Base-by-base conservation (phyloP, 768 basidiomycete species). In the Russula ochroleuca region DNA sequence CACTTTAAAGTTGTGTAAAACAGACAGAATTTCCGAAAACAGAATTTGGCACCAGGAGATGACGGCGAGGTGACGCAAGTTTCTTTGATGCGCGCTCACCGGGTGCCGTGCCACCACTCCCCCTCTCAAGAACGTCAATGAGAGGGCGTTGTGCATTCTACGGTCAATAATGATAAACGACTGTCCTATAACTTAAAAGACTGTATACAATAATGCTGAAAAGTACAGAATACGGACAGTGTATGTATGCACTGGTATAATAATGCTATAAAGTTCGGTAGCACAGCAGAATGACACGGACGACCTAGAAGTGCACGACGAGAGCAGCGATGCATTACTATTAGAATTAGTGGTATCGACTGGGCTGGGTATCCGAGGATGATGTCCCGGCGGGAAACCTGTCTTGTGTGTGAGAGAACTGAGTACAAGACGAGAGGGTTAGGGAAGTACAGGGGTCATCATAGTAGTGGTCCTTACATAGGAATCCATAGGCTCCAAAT, bases 401-500 rank as follows among this genome's bases (percentile, higher is more conserved):
- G 68, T 82, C 81, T 71, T 81, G 81, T 45, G 71, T 70, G 65
- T 73, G 70, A 60, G 72, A 75, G 70, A 76, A 78, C 76, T 78
- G 63, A n/a, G 47, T 35, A 3, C 23, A 25, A 45, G 45, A 59
- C 21, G n/a, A 43, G n/a, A n/a, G 6, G 52, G 51, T 62, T 35
- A 54, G 59, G n/a, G n/a, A 47, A 37, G 31, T 23, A 11, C 37
- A 41, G 25, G n/a, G 4, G 57, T 25, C 51, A 62, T 53, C 49
- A 60, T 57, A 41, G 40, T 2, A 52, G 31, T 8, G 5, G 76
- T 38, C 41, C 86, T 77, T 74, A 91, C 89, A 73, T 83, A 90
- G 61, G 86, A 73, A 51, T 89, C 85, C 71, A 86, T 78, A 15
- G 81, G 77, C 68, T 85, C 81, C 56, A 80, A 68, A 21, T 81